Evolutionary conservation across 345 rosid genomes (phyloP).

Genomic region (Citrus trifoliata): DNA sequence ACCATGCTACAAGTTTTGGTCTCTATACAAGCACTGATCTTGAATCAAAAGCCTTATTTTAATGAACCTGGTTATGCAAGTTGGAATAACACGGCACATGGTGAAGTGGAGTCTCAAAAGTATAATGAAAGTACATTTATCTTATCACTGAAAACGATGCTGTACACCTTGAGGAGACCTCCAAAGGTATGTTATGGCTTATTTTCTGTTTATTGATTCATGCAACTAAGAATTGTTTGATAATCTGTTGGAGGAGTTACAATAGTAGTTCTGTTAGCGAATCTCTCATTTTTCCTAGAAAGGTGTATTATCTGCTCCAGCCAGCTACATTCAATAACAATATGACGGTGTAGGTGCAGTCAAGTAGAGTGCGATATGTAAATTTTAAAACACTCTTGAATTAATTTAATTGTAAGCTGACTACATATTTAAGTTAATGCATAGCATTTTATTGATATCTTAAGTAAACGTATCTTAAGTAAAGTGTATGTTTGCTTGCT

Average conservation of each 20-base stretch:
- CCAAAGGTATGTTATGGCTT: conserved; percentile 55
- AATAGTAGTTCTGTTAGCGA: neutral
- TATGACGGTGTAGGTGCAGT: neutral
- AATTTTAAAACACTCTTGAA: neutral
- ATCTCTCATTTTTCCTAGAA: neutral
- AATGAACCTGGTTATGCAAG: conserved; percentile 82
- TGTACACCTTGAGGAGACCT: conserved; percentile 64
- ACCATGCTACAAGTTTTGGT: conserved; percentile 90
- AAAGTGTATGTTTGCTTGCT: neutral
- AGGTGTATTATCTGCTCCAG: neutral
- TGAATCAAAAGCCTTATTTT: conserved; percentile 78
- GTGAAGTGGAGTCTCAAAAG: conserved; percentile 43
- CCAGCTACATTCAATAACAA: neutral
- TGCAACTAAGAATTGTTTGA: neutral
- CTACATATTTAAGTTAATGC: neutral
- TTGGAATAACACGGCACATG: conserved; percentile 35
- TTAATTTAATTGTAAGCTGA: neutral
- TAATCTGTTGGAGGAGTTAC: neutral
- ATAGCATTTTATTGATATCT: neutral
- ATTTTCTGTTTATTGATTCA: neutral
- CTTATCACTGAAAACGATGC: conserved; percentile 70
- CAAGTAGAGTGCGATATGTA: no score
- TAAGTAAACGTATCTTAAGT: neutral
- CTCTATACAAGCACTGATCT: conserved; percentile 87
- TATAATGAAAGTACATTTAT: conserved; percentile 69